Evolutionary conservation across 306 rosid species (phyloP), one percentile per base, ranked within the genome.

Genomic region (Benincasa hispida): DNA sequence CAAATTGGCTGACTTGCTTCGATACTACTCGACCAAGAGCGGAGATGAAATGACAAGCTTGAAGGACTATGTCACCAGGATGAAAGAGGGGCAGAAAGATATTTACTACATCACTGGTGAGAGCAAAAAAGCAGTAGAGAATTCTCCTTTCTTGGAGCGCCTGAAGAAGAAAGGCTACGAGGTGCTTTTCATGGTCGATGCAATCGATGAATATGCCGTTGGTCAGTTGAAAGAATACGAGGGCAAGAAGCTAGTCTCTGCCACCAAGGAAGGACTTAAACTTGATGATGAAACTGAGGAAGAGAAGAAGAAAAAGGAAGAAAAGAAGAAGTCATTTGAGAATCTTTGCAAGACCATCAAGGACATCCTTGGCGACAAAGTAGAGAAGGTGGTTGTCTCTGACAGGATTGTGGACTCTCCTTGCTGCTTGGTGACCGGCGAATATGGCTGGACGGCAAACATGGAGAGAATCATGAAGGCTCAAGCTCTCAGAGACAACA

Each of bases 391-490:
- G 0, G 90, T 89, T 10, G 86, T 89, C 1, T 89, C 94, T 0
- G 91, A 89, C 63, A 86, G 94, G 21, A 87, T 87, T 75, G 94
- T 89, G 0, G 91, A 89, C 27, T 89, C 94, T 0, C 94, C 94
- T 1, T 89, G 94, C 86, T 89, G 94, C 75, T 79, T 89, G 84
- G 94, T 89, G 6, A 89, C 94, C 0, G 94, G 94, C 19, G 94
- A 89, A 21, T 89, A 89, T 6, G 94, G 94, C 0, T 89, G 91
- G 94, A 84, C 84, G 4, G 91, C 94, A 0, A 89, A 89, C 82
- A 89, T 89, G 91, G 91, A 89, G 54, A 89, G 94, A 72, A 87
- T 89, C 54, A 87, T 89, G 89, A 89, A 89, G 81, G 94, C 94
- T 2, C 94, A 87, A 72, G 91, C 94, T 7, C 72, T 90, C n/a